A percentile compares a stretch with the other conserved stretches of the same genome.
These are phyloP conservation scores for Nemophila menziesii DNA, from an alignment of 257 asterid genomes.

Conservation along the genomic window DNA sequence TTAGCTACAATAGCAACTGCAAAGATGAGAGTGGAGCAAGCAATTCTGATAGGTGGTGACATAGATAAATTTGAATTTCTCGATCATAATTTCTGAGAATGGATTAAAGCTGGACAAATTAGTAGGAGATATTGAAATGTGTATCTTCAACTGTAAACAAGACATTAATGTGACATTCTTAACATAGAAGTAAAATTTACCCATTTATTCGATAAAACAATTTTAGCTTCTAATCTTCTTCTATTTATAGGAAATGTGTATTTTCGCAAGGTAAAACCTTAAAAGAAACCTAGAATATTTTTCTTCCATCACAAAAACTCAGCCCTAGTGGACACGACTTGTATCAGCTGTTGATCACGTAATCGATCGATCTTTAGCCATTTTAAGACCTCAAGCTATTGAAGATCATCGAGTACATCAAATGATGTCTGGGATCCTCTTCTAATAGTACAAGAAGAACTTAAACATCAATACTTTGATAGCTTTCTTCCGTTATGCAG, in stretches of 20 bases:
- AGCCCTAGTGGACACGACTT: slow-evolving; percentile 81
- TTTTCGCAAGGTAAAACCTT: slow-evolving; percentile 48
- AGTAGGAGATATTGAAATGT: slow-evolving; percentile 86
- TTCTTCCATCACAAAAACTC: slow-evolving; percentile 47
- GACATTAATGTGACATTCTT: slow-evolving; percentile 48
- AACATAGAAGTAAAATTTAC: slow-evolving; percentile 53
- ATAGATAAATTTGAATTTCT: too few species aligned
- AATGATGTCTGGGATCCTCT: slow-evolving; percentile 58
- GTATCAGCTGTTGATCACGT: slow-evolving; percentile 92
- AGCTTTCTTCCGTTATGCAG: slow-evolving; percentile 83
- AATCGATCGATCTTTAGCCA: slow-evolving; percentile 87
- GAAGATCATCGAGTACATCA: slow-evolving; percentile 85
- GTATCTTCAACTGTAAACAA: slow-evolving; percentile 61
- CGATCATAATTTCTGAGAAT: slow-evolving; percentile 47
- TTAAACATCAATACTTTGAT: slow-evolving; percentile 66
- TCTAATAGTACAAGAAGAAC: slow-evolving; percentile 64
- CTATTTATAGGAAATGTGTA: slow-evolving; percentile 49
- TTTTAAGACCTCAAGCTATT: slow-evolving; percentile 90
- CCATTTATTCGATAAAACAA: too few species aligned
- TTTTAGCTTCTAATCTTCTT: slow-evolving; percentile 10
- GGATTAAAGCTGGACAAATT: slow-evolving; percentile 74
- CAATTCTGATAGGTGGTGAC: slow-evolving; percentile 75
- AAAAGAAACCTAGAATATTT: slow-evolving; percentile 56
- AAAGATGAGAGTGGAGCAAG: slow-evolving; percentile 54
- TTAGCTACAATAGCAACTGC: slow-evolving; percentile 78